Evolutionary conservation across 768 basidiomycete genomes (phyloP), one percentile per base, ranked within the genome.

Genomic region (Russula lepida): DNA sequence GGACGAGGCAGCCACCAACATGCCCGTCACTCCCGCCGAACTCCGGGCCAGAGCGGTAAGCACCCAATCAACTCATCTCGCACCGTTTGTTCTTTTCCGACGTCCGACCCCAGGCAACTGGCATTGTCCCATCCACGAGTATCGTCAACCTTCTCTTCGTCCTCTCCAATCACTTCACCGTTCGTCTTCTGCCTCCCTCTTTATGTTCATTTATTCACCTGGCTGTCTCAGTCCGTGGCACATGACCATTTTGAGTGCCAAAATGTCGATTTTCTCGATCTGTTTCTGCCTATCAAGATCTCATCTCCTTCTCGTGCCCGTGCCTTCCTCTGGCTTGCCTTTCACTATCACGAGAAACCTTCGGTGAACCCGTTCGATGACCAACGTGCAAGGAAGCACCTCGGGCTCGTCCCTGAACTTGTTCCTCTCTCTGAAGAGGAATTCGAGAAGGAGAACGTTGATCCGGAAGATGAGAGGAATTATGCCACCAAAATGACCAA

Each of bases 131-230:
- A n/a, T 79, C 86, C 2, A 88, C 88, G 8, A 87, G 80, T 58
- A 77, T 87, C 35, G 80, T 82, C 54, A 87, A 89, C 68, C 77
- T 89, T 51, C 74, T 92, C 37, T 89, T 89, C 67, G 77, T 85
- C 17, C 74, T 90, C 48, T 79, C 84, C 25, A 81, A 78, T 66
- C 83, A 89, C 66, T 69, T 74, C 4, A 56, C 69, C 12, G 78
- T 77, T 50, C 55, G 78, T 65, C 32, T 32, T 4, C 55, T n/a
- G n/a, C n/a, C 52, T 52, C 25, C 15, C 28, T 41, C 44, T 5
- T 1, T 7, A 21, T 28, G 12, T 11, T 32, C 15, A 23, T 12
- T 21, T 12, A 1, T 32, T 27, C 25, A 11, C 25, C 56, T 72
- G 72, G 49, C 62, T 47, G 68, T 77, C 48, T 23, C 58, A 74